Percentiles rank a stretch among this genome's conserved stretches.
phyloP scores from a whole-genome alignment of 192 early-diverging fungal genomes.

The Backusella liffmaniae region DNA sequence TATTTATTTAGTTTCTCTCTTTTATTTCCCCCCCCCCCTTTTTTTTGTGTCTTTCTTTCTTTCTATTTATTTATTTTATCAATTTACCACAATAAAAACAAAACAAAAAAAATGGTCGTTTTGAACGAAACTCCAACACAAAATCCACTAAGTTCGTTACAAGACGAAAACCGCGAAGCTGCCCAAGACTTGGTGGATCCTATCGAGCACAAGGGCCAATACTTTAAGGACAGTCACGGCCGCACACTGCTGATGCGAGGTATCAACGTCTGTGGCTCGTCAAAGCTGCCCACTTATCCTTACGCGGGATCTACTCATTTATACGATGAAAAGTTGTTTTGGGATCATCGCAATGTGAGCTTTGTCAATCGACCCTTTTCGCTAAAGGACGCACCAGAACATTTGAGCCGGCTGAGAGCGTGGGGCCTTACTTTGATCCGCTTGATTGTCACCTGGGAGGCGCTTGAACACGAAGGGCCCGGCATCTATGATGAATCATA shows the following conservation, averaged over 20 bases:
- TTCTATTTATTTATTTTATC: not conserved
- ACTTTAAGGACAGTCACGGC: constrained; percentile 56
- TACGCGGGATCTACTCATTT: constrained; percentile 60
- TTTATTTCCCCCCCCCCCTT: not conserved
- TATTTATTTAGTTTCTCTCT: not conserved
- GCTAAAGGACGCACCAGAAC: constrained; percentile 68
- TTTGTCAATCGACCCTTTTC: constrained; percentile 81
- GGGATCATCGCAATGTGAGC: constrained; percentile 70
- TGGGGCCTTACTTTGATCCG: constrained; percentile 86
- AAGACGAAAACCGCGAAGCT: not conserved
- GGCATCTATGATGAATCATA: constrained; percentile 80
- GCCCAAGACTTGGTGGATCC: constrained; percentile 20
- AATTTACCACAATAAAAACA: not conserved
- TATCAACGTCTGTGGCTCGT: constrained; percentile 77
- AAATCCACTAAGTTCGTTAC: not conserved
- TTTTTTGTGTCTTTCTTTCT: not conserved
- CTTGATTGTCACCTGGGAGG: constrained; percentile 80
- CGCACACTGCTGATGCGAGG: constrained; percentile 66
- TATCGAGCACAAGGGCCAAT: constrained; percentile 19
- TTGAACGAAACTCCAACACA: not conserved
- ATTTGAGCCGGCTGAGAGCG: constrained; percentile 65
- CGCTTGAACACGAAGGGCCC: constrained; percentile 77
- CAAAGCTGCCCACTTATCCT: constrained; percentile 74
- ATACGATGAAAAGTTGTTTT: constrained; percentile 51
- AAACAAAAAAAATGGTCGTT: not conserved